phyloP scores from a whole-genome alignment of 257 asterid species.

The Oldenlandia corymbosa region DNA sequence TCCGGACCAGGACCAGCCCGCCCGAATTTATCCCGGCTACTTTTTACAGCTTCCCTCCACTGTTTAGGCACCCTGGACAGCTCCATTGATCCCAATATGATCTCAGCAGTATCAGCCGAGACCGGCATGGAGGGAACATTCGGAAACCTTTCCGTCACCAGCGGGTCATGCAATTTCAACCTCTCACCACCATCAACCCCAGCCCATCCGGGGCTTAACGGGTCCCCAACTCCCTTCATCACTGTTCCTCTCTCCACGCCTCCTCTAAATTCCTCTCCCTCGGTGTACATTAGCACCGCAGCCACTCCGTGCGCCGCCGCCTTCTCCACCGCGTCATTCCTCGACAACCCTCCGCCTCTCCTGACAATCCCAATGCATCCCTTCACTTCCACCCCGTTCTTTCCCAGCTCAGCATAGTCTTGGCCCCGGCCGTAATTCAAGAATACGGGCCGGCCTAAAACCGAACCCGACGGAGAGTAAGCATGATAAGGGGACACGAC shows the following conservation, averaged over 20 bases:
- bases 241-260: conserved; percentile 98
- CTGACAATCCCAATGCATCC: conserved; percentile 79
- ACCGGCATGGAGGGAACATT: conserved; percentile 77
- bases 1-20: conserved; percentile 79
- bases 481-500: conserved; percentile 76
- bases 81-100: conserved; percentile 45
- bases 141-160: conserved; percentile 56
- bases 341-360: conserved; percentile 65
- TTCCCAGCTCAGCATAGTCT: conserved; percentile 54
- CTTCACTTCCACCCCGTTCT: conserved; percentile 44
- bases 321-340: conserved; percentile 59
- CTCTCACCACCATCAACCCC: conserved; percentile 57
- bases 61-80: conserved; percentile 46
- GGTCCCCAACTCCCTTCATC: conserved; percentile 89
- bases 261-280: conserved; percentile 37
- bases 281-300: conserved; percentile 89
- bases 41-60: conserved; percentile 44
- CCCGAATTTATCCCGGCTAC: conserved; percentile 14
- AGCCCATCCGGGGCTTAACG: conserved; percentile 89
- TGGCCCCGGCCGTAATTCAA: conserved; percentile 69
- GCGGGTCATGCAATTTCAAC: conserved; percentile 41
- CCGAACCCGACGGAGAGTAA: conserved; percentile 83
- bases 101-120: conserved; percentile 62
- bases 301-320: conserved; percentile 78
- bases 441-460: conserved; percentile 55